A percentile compares a stretch with the other conserved stretches of the same genome.
Evolutionary conservation across 352 stramenopile species (phyloP).

Genomic region (Pilasporangium apinafurcum): DNA sequence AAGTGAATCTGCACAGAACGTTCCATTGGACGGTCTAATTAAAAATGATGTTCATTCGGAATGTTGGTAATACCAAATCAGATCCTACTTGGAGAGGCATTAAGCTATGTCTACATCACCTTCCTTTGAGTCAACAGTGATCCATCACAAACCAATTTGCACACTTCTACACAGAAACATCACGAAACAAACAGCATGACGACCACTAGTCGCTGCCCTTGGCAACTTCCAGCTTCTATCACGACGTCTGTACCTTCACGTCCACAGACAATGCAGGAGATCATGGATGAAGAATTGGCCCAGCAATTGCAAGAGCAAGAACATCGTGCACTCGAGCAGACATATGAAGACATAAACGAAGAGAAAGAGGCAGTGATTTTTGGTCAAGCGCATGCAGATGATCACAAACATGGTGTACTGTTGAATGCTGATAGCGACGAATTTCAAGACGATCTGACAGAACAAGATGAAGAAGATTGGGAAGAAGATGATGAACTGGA

Average conservation of each 20-base stretch:
- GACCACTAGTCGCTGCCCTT: no score
- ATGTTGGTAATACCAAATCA: no score
- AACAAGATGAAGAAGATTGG: constrained; percentile 13
- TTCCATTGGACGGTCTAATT: constrained; percentile 8
- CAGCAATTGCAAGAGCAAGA: constrained; percentile 30
- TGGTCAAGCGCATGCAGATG: not conserved
- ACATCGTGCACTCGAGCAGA: constrained; percentile 4
- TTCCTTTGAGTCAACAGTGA: not conserved
- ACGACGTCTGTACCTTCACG: constrained; percentile 2
- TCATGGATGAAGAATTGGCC: constrained; percentile 61
- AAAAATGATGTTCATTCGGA: constrained; percentile 3
- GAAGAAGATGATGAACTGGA: constrained; percentile 15
- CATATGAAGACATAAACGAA: constrained; percentile 8
- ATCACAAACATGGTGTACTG: constrained; percentile 6
- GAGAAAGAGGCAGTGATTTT: constrained; percentile 3
- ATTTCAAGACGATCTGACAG: constrained; percentile 5
- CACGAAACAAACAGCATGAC: no score
- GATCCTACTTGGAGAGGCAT: no score
- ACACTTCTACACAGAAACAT: no score
- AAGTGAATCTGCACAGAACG: constrained; percentile 2
- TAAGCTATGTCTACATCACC: not conserved
- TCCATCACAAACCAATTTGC: constrained; percentile 10
- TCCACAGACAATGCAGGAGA: constrained; percentile 37
- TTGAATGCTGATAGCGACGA: not conserved
- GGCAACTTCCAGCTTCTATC: constrained; percentile 4